phyloP scores from a whole-genome alignment of 2,329 filamentous ascomycete genomes.

The Zymoseptoria ardabiliae region DNA sequence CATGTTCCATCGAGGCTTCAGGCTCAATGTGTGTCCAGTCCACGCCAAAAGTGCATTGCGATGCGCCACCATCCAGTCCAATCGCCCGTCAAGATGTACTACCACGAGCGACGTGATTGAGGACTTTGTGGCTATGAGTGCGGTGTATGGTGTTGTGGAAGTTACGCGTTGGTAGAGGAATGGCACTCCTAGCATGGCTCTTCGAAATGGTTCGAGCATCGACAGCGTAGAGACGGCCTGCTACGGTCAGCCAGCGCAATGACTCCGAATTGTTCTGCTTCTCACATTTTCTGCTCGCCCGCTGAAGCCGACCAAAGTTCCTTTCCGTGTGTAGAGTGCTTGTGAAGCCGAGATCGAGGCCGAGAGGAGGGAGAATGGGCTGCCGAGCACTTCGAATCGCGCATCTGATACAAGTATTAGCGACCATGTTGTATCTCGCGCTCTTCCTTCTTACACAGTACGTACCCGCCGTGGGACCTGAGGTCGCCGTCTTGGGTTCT shows the following conservation, averaged over 20 bases:
- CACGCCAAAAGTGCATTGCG: constrained; percentile 85
- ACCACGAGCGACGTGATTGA: constrained; percentile 80
- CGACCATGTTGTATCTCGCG: constrained; percentile 1
- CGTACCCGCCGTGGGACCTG: constrained; percentile 16
- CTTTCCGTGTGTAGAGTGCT: constrained; percentile 83
- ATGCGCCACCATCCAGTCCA: constrained; percentile 92
- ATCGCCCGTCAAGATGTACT: constrained; percentile 82
- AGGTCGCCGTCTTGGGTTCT: constrained; percentile 23
- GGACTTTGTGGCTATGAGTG: constrained; percentile 80
- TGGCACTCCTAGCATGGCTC: constrained; percentile 75
- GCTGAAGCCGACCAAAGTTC: constrained; percentile 81
- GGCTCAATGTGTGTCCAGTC: constrained; percentile 79
- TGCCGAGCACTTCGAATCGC: constrained; percentile 85
- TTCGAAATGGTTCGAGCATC: constrained; percentile 72
- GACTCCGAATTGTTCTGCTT: not conserved
- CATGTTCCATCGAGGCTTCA: constrained; percentile 68
- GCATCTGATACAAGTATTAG: constrained; percentile 59
- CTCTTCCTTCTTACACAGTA: not conserved
- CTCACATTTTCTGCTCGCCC: constrained; percentile 82
- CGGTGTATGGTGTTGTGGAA: constrained; percentile 79
- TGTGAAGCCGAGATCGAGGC: constrained; percentile 90
- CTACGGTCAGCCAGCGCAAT: constrained; percentile 1
- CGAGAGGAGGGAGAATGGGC: constrained; percentile 87
- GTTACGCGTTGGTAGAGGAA: constrained; percentile 91
- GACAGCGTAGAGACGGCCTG: constrained; percentile 85